Evolutionary conservation across 441 rosid species (phyloP).

Genomic region (Lepidium campestre): DNA sequence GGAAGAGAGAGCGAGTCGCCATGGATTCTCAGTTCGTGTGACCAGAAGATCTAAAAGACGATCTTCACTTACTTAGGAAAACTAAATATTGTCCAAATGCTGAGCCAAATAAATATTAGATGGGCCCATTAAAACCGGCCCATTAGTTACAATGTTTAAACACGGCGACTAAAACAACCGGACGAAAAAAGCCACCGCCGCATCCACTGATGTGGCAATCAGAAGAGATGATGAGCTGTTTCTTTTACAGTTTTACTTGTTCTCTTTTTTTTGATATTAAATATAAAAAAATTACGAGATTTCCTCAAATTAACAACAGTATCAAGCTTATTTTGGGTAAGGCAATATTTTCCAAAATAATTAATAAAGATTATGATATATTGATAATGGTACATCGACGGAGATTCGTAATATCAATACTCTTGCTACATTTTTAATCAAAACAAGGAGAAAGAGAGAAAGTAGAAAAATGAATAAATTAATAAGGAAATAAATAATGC

Average conservation of each 20-base stretch:
- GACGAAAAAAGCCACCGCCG: background rate
- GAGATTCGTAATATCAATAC: background rate
- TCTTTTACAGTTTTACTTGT: background rate
- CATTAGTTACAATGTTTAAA: background rate
- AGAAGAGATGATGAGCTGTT: background rate
- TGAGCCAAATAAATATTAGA: background rate
- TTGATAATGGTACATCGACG: background rate
- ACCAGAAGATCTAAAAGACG: background rate
- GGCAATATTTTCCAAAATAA: background rate
- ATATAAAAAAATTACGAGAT: too few species aligned
- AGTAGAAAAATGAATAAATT: background rate
- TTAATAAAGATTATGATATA: background rate
- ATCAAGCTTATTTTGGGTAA: background rate
- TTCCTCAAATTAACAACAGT: background rate
- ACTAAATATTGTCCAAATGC: background rate
- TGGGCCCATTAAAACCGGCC: constrained; percentile 3
- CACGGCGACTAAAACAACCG: constrained; percentile 18
- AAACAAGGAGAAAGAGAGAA: background rate
- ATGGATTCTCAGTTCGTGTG: constrained; percentile 8
- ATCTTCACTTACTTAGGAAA: background rate
- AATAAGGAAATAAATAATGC: background rate
- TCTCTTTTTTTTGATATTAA: too few species aligned
- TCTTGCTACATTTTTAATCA: background rate
- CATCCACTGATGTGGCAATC: background rate
- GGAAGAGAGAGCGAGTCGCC: constrained; percentile 32